Percentiles rank a stretch among this genome's conserved stretches.
phyloP scores from a whole-genome alignment of 1,284 basidiomycete genomes.

The Prillingera fragicola region DNA sequence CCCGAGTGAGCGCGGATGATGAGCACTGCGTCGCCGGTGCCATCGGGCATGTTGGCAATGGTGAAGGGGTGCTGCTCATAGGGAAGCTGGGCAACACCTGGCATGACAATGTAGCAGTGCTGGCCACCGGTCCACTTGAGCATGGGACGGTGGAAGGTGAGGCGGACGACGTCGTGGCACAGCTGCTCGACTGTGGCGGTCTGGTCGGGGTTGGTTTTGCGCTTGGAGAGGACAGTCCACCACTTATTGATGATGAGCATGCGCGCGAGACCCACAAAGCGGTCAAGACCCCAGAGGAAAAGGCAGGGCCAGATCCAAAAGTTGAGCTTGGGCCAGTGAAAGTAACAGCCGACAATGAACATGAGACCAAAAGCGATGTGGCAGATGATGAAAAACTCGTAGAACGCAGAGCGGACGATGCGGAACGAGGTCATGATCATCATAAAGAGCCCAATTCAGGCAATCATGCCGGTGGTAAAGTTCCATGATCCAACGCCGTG shows the following conservation, averaged over 20 bases:
- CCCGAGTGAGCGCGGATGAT: constrained; percentile 24
- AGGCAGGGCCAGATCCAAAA: constrained; percentile 6
- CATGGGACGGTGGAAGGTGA: constrained; percentile 11
- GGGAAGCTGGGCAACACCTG: constrained; percentile 32
- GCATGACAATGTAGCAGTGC: constrained; percentile 40
- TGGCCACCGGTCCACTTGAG: constrained; percentile 35
- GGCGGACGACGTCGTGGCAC: constrained; percentile 46
- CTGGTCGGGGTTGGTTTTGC: constrained; percentile 16
- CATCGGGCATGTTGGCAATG: constrained; percentile 24
- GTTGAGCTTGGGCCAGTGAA: constrained; percentile 1
- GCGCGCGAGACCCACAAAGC: constrained; percentile 55
- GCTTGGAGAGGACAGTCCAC: constrained; percentile 42
- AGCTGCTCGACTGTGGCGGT: constrained; percentile 50
- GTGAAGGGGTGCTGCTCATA: constrained; percentile 47
- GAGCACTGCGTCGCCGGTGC: constrained; percentile 9
- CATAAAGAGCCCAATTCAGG: no score
- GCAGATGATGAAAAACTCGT: constrained; percentile 3
- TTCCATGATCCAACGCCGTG: no score
- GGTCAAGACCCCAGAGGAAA: constrained; percentile 60
- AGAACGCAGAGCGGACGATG: constrained; percentile 1
- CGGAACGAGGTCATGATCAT: background rate
- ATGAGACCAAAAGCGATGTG: constrained; percentile 5
- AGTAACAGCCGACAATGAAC: background rate
- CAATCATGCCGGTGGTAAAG: no score
- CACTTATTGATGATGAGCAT: constrained; percentile 54